Evolutionary conservation across 2,329 filamentous ascomycete genomes (phyloP).

Genomic region (Emmonsiellopsis sp.): DNA sequence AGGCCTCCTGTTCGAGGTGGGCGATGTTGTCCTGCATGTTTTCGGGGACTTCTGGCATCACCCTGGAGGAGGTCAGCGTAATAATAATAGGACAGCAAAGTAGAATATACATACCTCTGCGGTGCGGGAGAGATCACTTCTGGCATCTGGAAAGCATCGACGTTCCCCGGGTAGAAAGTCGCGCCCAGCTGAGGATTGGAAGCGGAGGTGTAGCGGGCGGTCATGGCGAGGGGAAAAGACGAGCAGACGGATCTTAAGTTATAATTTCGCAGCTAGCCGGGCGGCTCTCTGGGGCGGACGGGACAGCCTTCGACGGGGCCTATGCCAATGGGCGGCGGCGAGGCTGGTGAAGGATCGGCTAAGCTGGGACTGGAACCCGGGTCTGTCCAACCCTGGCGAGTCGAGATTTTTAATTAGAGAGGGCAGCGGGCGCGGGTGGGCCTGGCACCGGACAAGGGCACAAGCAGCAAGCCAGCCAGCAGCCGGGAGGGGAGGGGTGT

Average conservation of each 20-base stretch:
- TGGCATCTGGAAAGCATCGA: constrained; percentile 61
- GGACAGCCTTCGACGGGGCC: too few relatives aligned
- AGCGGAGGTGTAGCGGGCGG: constrained; percentile 25
- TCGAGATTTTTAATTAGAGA: too few relatives aligned
- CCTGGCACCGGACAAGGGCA: too few relatives aligned
- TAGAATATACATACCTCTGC: constrained; percentile 48
- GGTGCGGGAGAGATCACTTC: constrained; percentile 61
- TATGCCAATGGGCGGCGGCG: too few relatives aligned
- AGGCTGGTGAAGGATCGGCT: too few relatives aligned
- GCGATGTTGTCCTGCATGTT: constrained; percentile 94
- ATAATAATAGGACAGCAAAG: background rate
- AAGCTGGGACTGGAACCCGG: too few relatives aligned
- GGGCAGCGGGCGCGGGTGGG: too few relatives aligned
- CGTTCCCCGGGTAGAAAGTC: constrained; percentile 58
- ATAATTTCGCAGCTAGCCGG: constrained; percentile 1
- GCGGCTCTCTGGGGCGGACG: background rate
- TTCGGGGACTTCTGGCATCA: constrained; percentile 90
- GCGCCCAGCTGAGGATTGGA: constrained; percentile 42
- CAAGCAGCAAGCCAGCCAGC: too few relatives aligned
- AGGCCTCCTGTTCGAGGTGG: constrained; percentile 74
- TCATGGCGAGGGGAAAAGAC: constrained; percentile 15
- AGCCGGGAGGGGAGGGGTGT: too few relatives aligned
- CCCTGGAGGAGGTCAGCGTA: constrained; percentile 41
- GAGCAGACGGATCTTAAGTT: constrained; percentile 2
- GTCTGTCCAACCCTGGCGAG: too few relatives aligned